Evolutionary conservation across 2,329 filamentous ascomycete species (phyloP), one percentile per base, ranked within the genome.

Genomic region (Pestalotiopsis sp.): DNA sequence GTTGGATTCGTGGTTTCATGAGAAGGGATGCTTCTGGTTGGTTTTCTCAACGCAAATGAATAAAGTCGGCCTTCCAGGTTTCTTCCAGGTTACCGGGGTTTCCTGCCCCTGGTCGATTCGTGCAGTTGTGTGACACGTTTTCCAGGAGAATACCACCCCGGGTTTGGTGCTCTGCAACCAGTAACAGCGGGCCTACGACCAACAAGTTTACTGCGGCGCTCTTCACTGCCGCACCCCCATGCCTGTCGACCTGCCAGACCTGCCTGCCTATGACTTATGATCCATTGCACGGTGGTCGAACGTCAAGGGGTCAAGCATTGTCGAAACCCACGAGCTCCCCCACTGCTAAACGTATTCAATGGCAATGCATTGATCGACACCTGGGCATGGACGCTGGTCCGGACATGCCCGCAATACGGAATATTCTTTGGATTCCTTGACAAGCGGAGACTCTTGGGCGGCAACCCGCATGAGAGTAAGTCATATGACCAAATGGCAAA

Each of bases 401-500:
- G 31, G 59, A 62, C n/a, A 36, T 39, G 59, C 59, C 59, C 31
- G 31, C 59, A 36, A 36, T 6, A 62, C 59, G 59, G 59, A 39
- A 36, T 20, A 39, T 39, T 62, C 27, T 62, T 62, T 52, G 17
- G 59, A 62, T 27, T 38, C 59, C 27, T 27, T 62, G 59, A 62
- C 59, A 62, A 20, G 59, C 59, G 36, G 59, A n/a, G 62, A 45
- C 9, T 36, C 31, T 57, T 38, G 27, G 45, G 49, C 49, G 64
- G 64, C 49, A 66, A 31, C 41, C 64, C 64, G 64, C 64, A 66
- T 66, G 64, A 66, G 49, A 39, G 25, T 11, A 66, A 66, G 64
- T 66, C 64, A 66, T 58, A 9, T 66, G 64, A 66, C 64, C 17
- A 57, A 25, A 27, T 23, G 12, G 20, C 52, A 58, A 12, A n/a